Evolutionary conservation across 2,329 filamentous ascomycete genomes (phyloP), one percentile per base, ranked within the genome.

Genomic region (Colletotrichum musicola): DNA sequence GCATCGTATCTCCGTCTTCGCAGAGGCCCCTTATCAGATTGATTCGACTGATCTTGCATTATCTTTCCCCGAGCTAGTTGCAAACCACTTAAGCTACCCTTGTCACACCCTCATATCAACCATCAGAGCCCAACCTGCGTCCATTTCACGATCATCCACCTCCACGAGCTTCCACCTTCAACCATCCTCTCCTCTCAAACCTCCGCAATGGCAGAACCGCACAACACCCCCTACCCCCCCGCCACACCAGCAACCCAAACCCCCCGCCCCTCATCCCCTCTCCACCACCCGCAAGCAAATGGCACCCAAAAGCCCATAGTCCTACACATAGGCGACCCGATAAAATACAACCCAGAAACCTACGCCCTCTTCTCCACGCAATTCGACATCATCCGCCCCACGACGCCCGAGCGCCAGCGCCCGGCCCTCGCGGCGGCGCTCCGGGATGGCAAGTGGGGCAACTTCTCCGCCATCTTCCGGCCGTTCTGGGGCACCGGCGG

Each of bases 271-370:
- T 75, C 77, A 20, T 84, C 82, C 53, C 82, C 82, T 59, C 79
- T 74, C 72, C 75, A 64, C 54, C 62, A 75, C 46, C 68, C 74
- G 56, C 63, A 69, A 18, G 54, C 51, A 2, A 57, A 75, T 0
- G 49, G 73, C 3, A 71, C 73, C 6, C 67, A 60, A 16, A 84
- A 78, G 69, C 83, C 79, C 51, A 86, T 90, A 71, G 90, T 96
- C 68, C 87, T 97, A 72, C 91, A 90, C 81, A 90, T 94, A 78
- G 93, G 93, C 71, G 93, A 95, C 75, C 81, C 83, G 9, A 77
- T 86, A 66, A 81, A 80, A 71, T 86, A 85, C 76, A 86, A 87
- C 71, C 81, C 78, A 0, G 76, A 79, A 1, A 84, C 83, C 0
- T 86, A 85, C 72, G 77, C 77, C 38, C 77, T 78, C 69, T 83